These are phyloP conservation scores for Dentipellis fragilis DNA, from an alignment of 768 basidiomycete genomes.

Conservation along the genomic window DNA sequence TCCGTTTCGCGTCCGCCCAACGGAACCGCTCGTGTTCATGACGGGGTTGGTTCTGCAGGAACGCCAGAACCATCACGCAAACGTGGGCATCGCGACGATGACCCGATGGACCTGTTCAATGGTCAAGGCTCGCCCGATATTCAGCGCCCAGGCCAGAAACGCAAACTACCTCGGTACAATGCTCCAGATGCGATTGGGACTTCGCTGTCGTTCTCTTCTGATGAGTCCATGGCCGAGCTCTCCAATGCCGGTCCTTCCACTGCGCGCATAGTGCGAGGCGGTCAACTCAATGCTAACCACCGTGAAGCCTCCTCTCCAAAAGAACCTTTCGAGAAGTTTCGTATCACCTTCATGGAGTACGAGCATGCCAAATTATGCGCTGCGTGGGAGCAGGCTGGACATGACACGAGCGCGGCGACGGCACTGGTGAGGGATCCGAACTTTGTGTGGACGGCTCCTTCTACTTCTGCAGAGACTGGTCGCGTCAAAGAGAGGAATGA, in stretches of 20 bases:
- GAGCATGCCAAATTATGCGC: conserved; percentile 35
- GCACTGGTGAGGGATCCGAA: conserved; percentile 43
- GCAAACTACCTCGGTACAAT: conserved; percentile 28
- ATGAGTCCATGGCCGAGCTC: conserved; percentile 53
- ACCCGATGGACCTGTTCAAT: conserved; percentile 28
- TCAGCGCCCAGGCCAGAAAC: conserved; percentile 40
- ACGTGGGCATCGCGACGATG: conserved; percentile 46
- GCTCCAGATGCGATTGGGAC: conserved; percentile 19
- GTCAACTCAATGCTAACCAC: conserved; percentile 1
- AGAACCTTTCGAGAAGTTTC: conserved; percentile 30
- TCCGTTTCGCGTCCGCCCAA: conserved; percentile 38
- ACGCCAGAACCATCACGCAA: conserved; percentile 66
- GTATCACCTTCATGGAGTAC: conserved; percentile 48
- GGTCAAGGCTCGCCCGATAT: conserved; percentile 50
- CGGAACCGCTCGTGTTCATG: conserved; percentile 27
- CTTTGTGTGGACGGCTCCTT: conserved; percentile 19
- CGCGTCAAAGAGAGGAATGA: conserved; percentile 67
- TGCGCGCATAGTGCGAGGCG: conserved; percentile 21
- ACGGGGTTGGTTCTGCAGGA: conserved; percentile 27
- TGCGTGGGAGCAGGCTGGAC: conserved; percentile 58
- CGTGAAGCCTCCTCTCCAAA: conserved; percentile 10
- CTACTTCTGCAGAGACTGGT: conserved; percentile 28
- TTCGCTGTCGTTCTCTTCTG: conserved; percentile 50
- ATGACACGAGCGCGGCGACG: conserved; percentile 53
- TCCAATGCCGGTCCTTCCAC: conserved; percentile 21